Conservation (phyloP, 306 rosid species). For the Prunus persica region DNA sequence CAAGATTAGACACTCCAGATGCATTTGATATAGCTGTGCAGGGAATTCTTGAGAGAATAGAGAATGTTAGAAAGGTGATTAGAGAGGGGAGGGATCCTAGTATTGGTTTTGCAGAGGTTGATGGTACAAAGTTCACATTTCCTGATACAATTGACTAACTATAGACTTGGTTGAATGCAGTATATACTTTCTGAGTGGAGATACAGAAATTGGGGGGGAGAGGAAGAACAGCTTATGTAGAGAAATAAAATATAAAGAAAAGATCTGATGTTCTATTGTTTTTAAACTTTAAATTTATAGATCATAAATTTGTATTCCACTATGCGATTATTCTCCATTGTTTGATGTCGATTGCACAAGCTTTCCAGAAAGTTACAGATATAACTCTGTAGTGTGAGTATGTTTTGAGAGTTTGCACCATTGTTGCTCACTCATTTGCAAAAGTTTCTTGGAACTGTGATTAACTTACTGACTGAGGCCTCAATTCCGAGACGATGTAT, state of each 20-base stretch:
- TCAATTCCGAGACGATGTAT: not conserved
- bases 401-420: not conserved
- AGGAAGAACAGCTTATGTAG: no score
- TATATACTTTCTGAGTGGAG: not conserved
- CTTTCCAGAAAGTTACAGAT: no score
- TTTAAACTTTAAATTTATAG: no score
- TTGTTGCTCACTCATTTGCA: not conserved
- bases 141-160: slow-evolving; percentile 16
- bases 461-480: no score
- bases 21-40: slow-evolving; percentile 73
- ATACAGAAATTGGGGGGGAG: no score
- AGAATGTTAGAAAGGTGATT: slow-evolving; percentile 47
- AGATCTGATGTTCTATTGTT: no score
- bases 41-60: slow-evolving; percentile 70
- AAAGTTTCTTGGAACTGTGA: no score
- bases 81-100: slow-evolving; percentile 79
- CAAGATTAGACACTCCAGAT: slow-evolving; percentile 50
- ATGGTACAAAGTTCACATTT: slow-evolving; percentile 67
- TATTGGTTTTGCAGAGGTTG: slow-evolving; percentile 75
- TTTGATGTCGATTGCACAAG: no score
- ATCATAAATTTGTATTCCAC: no score
- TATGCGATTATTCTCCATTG: no score
- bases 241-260: no score
- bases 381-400: no score
- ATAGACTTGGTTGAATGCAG: not conserved